phyloP scores from a whole-genome alignment of 371 early-diverging fungal genomes.

The Mortierella sp. region DNA sequence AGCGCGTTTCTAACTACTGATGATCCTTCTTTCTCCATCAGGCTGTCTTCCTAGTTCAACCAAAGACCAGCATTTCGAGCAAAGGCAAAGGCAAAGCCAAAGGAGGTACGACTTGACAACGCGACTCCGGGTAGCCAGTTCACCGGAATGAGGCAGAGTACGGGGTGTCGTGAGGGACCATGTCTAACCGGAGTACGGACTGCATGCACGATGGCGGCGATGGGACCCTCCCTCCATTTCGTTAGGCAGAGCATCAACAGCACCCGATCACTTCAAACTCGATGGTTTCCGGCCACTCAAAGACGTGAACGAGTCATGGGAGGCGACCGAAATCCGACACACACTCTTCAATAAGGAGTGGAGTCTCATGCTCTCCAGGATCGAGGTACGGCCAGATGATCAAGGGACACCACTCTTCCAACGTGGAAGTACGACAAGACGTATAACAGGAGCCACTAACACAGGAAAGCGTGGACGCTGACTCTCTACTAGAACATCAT shows the following conservation, averaged over 20 bases:
- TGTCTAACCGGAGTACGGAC: not conserved
- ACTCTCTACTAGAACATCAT: constrained; percentile 55
- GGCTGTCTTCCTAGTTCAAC: constrained; percentile 43
- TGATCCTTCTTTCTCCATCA: constrained; percentile 1
- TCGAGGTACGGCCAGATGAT: constrained; percentile 54
- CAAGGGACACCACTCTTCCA: not conserved
- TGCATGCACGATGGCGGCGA: not conserved
- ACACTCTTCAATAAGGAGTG: constrained; percentile 56
- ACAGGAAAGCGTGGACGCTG: not conserved
- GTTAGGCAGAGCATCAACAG: not conserved
- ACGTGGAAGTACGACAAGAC: not conserved
- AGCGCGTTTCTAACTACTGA: not conserved
- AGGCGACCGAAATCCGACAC: constrained; percentile 55
- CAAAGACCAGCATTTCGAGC: constrained; percentile 5
- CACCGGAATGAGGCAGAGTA: not conserved
- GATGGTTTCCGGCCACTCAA: constrained; percentile 60
- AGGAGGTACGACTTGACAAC: not conserved
- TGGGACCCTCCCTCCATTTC: not conserved
- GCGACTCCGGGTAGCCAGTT: not conserved
- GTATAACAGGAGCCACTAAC: too few relatives aligned
- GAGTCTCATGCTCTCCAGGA: constrained; percentile 50
- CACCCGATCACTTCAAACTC: constrained; percentile 23
- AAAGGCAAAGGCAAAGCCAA: constrained; percentile 7
- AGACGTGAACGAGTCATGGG: constrained; percentile 58
- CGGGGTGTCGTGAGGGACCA: not conserved